These are phyloP conservation scores for Sabuloglossum arenarium DNA, from an alignment of 495 filamentous ascomycete genomes.

Conservation along the genomic window DNA sequence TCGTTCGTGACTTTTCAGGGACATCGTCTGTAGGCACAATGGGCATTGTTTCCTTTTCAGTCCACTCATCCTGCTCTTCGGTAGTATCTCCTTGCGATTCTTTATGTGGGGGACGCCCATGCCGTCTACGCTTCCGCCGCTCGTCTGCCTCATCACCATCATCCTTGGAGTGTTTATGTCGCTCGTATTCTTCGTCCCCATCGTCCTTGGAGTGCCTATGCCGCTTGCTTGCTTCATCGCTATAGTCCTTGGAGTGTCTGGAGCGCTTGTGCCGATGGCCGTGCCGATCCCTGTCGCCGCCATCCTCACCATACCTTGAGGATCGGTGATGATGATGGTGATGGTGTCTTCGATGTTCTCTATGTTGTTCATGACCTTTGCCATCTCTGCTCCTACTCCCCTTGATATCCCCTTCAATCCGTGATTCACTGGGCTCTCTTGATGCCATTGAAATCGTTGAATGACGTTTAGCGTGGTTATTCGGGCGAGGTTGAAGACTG, in stretches of 20 bases:
- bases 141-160: constrained; percentile 21
- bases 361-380: constrained; percentile 1
- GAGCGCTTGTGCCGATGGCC: no score
- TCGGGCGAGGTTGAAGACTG: background rate
- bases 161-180: constrained; percentile 12
- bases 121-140: constrained; percentile 24
- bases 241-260: constrained; percentile 12
- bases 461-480: background rate
- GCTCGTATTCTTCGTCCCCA: constrained; percentile 13
- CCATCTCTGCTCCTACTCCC: background rate
- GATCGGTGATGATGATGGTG: constrained; percentile 7
- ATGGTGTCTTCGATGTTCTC: constrained; percentile 9
- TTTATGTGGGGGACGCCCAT: constrained; percentile 31
- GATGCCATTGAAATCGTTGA: constrained; percentile 21
- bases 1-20: constrained; percentile 12
- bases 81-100: constrained; percentile 3
- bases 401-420: constrained; percentile 17
- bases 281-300: constrained; percentile 20
- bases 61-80: constrained; percentile 7
- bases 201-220: constrained; percentile 12
- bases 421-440: constrained; percentile 32
- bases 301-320: constrained; percentile 21
- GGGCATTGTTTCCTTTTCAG: constrained; percentile 11
- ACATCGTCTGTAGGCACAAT: constrained; percentile 19
- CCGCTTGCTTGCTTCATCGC: constrained; percentile 15